Percentiles rank a stretch among this genome's conserved stretches.
phyloP scores from a whole-genome alignment of 352 stramenopile species.

The Phytophthora vignae region DNA sequence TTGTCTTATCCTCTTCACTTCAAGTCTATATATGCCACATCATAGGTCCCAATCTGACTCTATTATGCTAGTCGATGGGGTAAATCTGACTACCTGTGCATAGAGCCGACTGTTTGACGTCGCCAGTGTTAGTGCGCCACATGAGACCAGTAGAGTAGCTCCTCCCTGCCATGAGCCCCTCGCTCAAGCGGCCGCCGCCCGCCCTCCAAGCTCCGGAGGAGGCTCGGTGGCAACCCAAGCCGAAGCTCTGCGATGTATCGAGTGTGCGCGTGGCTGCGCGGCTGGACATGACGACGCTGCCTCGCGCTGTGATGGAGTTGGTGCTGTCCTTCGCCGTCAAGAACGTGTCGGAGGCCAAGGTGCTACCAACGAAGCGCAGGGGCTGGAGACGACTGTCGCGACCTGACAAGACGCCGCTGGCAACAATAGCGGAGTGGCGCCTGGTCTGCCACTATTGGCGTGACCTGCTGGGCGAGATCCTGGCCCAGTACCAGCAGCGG shows the following conservation, averaged over 20 bases:
- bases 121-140: constrained; percentile 2
- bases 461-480: constrained; percentile 55
- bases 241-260: constrained; percentile 10
- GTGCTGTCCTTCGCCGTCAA: constrained; percentile 65
- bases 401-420: constrained; percentile 48
- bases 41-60: constrained; percentile 16
- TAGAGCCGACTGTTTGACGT: constrained; percentile 4
- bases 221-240: constrained; percentile 18
- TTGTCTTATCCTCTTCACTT: neutral
- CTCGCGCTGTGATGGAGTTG: constrained; percentile 59
- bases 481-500: constrained; percentile 49
- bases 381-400: constrained; percentile 48
- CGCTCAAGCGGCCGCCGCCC: constrained; percentile 27
- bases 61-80: constrained; percentile 10
- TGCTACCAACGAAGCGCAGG: constrained; percentile 53
- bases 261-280: constrained; percentile 1
- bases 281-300: constrained; percentile 44
- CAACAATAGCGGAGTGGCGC: constrained; percentile 47
- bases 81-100: constrained; percentile 27
- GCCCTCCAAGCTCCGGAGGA: constrained; percentile 7
- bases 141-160: constrained; percentile 4
- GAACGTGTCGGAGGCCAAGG: constrained; percentile 53
- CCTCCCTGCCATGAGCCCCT: constrained; percentile 33
- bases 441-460: constrained; percentile 58
- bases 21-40: constrained; percentile 21